Conservation (phyloP, 1,284 basidiomycete species). For the Leccinum insolens region DNA sequence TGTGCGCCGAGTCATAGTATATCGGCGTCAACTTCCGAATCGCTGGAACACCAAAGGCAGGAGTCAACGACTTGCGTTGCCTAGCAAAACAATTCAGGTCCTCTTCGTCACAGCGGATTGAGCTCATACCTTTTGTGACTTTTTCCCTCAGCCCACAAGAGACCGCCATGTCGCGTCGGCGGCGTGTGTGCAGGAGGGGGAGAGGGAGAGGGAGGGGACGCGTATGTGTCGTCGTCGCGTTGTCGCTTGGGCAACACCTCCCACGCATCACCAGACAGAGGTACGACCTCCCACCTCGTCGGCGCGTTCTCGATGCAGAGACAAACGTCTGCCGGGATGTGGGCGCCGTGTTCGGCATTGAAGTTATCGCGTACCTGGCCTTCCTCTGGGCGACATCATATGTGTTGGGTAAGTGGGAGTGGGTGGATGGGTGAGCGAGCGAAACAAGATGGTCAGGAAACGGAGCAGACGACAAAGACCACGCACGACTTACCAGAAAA, state of each 20-base stretch:
- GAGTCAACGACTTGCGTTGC: background rate
- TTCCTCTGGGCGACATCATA: slow-evolving; percentile 55
- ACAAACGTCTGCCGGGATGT: slow-evolving; percentile 77
- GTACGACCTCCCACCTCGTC: slow-evolving; percentile 66
- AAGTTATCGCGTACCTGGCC: slow-evolving; percentile 63
- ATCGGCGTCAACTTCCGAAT: background rate
- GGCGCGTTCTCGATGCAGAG: slow-evolving; percentile 72
- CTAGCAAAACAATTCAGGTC: background rate
- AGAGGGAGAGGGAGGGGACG: too few species aligned
- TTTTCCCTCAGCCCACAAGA: background rate
- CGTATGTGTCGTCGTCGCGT: too few species aligned
- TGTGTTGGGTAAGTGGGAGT: background rate
- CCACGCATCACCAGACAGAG: slow-evolving; percentile 50
- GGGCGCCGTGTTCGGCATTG: slow-evolving; percentile 66
- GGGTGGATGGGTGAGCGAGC: background rate
- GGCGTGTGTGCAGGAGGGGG: background rate
- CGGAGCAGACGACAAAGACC: slow-evolving; percentile 4
- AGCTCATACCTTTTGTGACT: background rate
- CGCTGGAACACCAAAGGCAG: background rate
- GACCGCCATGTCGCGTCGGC: background rate
- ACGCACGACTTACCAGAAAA: slow-evolving; percentile 52
- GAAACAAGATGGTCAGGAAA: slow-evolving; percentile 2
- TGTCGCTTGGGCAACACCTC: slow-evolving; percentile 52
- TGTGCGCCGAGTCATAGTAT: background rate
- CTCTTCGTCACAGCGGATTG: background rate